Evolutionary conservation across 495 filamentous ascomycete species (phyloP), one percentile per base, ranked within the genome.

Genomic region (Entonaema liquescens): DNA sequence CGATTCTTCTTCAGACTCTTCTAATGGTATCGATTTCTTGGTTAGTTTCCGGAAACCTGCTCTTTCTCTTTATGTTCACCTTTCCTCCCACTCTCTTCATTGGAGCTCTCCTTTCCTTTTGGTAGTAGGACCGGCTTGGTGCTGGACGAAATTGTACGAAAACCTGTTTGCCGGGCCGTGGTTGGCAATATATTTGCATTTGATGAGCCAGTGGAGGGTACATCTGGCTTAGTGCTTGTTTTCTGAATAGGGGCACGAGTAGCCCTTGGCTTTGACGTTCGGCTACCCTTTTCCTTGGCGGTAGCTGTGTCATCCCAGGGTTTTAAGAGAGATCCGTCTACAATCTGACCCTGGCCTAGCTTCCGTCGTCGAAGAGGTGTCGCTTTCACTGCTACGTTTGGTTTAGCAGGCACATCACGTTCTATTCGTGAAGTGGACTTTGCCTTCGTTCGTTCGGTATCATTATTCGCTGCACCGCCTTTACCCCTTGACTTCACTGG

Each of bases 301-400:
- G 29, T 13, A 26, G 40, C 33, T 2, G 36, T 40, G 3, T 60
- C 44, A 9, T 52, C 49, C 59, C 62, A 70, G 0, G 73, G 75
- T 15, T 72, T 72, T 31, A 74, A 44, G n/a, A 77, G 75, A 11
- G 75, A 74, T 4, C 62, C 47, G n/a, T 65, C 73, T 11, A 68
- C 35, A 11, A 71, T 36, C 44, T 75, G 75, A 12, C 59, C 54
- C 21, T 62, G 73, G 19, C 65, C 73, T 17, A 77, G 56, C 60
- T 76, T 77, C 7, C 75, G 65, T 19, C 70, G 67, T 29, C 75
- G 73, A 38, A 70, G 65, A 28, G 70, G 65, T 8, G 70, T 75
- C 7, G 59, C 64, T 63, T 66, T 77, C 55, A 31, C 35, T 21
- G 38, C 44, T 6, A 47, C 1, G 23, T 21, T 58, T 38, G 44